These are phyloP conservation scores for Diaporthe helianthi DNA, from an alignment of 2,329 filamentous ascomycete genomes.

Conservation along the genomic window DNA sequence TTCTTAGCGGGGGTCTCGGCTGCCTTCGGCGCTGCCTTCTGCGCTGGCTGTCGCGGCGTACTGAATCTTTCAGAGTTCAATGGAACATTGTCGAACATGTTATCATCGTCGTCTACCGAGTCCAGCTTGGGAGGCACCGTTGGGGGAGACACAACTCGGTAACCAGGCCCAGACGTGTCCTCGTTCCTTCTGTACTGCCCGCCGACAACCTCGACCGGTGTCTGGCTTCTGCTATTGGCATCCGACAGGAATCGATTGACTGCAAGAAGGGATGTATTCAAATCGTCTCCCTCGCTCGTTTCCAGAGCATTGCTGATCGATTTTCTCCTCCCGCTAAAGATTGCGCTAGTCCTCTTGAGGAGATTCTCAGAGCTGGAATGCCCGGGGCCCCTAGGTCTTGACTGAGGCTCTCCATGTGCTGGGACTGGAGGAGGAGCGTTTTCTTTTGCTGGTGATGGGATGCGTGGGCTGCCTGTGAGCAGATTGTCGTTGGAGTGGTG, in stretches of 20 bases:
- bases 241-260: constrained; percentile 52
- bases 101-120: constrained; percentile 55
- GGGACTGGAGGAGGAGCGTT: constrained; percentile 48
- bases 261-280: constrained; percentile 60
- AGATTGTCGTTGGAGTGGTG: constrained; percentile 59
- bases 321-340: constrained; percentile 40
- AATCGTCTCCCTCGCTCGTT: constrained; percentile 51
- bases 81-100: constrained; percentile 57
- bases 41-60: constrained; percentile 46
- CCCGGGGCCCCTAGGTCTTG: constrained; percentile 3
- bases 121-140: constrained; percentile 43
- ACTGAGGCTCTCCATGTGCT: constrained; percentile 42
- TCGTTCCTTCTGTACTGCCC: constrained; percentile 50
- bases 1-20: constrained; percentile 51
- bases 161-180: constrained; percentile 43
- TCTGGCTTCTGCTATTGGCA: constrained; percentile 38
- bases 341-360: constrained; percentile 41
- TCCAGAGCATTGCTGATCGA: constrained; percentile 39
- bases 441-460: constrained; percentile 47
- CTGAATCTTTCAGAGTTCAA: constrained; percentile 47
- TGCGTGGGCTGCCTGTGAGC: constrained; percentile 47
- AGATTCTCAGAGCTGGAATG: constrained; percentile 44
- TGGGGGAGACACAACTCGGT: constrained; percentile 43
- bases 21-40: constrained; percentile 38
- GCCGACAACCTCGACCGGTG: constrained; percentile 37